Percentiles rank a stretch among this genome's conserved stretches.
phyloP scores from a whole-genome alignment of 2,329 filamentous ascomycete species.

The Monilinia vaccinii-corymbosi region DNA sequence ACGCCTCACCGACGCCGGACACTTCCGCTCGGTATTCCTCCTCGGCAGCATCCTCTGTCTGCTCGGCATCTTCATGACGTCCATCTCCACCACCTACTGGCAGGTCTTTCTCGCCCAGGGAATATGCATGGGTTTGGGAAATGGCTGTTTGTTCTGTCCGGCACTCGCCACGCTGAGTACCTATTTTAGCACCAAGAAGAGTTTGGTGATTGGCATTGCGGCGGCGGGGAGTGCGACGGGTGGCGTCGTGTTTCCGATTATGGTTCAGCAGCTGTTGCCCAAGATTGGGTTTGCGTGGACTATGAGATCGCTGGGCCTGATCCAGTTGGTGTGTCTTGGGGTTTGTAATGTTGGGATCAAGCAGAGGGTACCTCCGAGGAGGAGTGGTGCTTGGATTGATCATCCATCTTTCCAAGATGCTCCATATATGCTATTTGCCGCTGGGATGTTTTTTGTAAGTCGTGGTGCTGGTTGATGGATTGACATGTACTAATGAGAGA shows the following conservation, averaged over 20 bases:
- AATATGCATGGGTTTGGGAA: conserved; percentile 34
- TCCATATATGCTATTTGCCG: conserved; percentile 37
- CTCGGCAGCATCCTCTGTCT: conserved; percentile 27
- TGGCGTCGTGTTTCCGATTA: conserved; percentile 36
- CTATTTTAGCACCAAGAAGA: conserved; percentile 34
- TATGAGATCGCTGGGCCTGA: conserved; percentile 38
- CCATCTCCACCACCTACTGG: conserved; percentile 33
- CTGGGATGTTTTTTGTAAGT: conserved; percentile 33
- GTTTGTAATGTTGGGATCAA: conserved; percentile 33
- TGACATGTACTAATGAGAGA: background rate
- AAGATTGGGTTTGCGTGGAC: conserved; percentile 39
- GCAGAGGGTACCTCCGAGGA: conserved; percentile 34
- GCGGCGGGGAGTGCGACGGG: conserved; percentile 33
- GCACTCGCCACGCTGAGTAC: conserved; percentile 32
- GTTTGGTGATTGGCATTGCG: conserved; percentile 32
- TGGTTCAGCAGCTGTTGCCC: conserved; percentile 35
- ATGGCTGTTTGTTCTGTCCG: conserved; percentile 35
- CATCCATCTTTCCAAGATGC: conserved; percentile 36
- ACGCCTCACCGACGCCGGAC: conserved; percentile 33
- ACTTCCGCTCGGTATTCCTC: conserved; percentile 28
- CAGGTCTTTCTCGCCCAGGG: conserved; percentile 38
- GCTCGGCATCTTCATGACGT: conserved; percentile 35
- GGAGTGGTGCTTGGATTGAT: conserved; percentile 36
- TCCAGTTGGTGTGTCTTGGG: conserved; percentile 32
- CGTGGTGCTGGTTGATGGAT: background rate